A percentile compares a stretch with the other conserved stretches of the same genome.
Conservation (phyloP, 2,329 filamentous ascomycete species). For the Epichloe uncinata region DNA sequence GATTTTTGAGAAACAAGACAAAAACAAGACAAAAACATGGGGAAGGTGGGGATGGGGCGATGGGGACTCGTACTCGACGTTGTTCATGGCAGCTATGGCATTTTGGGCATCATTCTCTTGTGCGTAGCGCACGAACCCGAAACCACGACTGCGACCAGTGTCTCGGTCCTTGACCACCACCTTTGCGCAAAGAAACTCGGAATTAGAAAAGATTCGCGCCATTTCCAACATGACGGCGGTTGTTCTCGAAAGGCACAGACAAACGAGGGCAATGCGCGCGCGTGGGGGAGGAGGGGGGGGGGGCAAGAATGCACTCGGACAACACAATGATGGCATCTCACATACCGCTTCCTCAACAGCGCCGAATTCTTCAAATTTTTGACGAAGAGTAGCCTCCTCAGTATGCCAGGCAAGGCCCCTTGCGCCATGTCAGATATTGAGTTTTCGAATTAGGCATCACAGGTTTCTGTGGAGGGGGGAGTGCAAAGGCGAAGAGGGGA, state of each 20-base stretch:
- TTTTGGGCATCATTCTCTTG: conserved; percentile 63
- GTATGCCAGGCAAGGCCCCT: conserved; percentile 99
- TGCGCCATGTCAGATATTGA: conserved; percentile 9
- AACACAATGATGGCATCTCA: conserved; percentile 16
- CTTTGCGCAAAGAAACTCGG: conserved; percentile 30
- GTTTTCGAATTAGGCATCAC: not conserved
- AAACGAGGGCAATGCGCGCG: not conserved
- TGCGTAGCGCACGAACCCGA: conserved; percentile 87
- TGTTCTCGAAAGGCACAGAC: not conserved
- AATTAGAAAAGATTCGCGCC: conserved; percentile 11
- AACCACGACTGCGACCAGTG: conserved; percentile 90
- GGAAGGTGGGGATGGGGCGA: conserved; percentile 11
- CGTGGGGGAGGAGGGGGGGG: not conserved
- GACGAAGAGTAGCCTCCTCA: conserved; percentile 70
- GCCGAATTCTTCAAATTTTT: conserved; percentile 89
- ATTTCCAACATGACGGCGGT: not conserved
- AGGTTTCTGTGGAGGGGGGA: not conserved
- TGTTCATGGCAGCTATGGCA: conserved; percentile 72
- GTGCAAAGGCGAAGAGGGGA: not conserved
- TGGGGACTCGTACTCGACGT: conserved; percentile 58
- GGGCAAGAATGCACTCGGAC: not conserved
- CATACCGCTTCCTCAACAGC: conserved; percentile 88
- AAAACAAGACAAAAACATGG: not conserved
- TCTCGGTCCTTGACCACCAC: conserved; percentile 97
- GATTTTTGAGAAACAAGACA: not conserved